Evolutionary conservation across 2,329 filamentous ascomycete genomes (phyloP), one percentile per base, ranked within the genome.

Genomic region (Setomelanomma holmii): DNA sequence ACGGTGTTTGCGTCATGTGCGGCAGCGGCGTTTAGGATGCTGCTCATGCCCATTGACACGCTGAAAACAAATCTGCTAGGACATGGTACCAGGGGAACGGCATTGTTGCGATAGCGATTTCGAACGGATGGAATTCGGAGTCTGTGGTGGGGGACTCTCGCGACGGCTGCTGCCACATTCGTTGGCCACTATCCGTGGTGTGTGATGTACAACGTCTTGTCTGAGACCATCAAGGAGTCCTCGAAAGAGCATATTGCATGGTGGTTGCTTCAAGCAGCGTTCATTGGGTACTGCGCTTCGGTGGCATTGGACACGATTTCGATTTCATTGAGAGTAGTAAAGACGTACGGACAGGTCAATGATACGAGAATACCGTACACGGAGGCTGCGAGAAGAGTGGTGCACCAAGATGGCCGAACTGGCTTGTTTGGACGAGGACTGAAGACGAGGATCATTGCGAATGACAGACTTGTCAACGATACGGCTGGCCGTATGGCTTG

Each of bases 171-270:
- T 20, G 67, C 67, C 2, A 69, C 67, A 0, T 69, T 69, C 24
- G 64, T 68, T 0, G 67, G 67, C 4, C 66, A 69, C 16, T 69
- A 69, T 43, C 67, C 67, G 5, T 69, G 67, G 67, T 69, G 68
- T 34, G 65, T 64, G 1, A 58, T 55, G 1, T 69, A 68, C 44
- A 68, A 68, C 33, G 57, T 66, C 20, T 55, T 69, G 0, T 69
- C 67, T 0, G 63, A 65, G 8, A 46, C 51, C 1, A 62, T 68
- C 5, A 45, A 33, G 10, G 64, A 67, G 45, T 64, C 67, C 4
- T 46, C 60, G 0, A 63, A 51, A n/a, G 45, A 62, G 3, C 50
- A 67, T 16, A 56, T 68, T 12, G 44, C 59, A 0, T 54, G 56
- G 34, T 69, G 67, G 67, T 49, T 69, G 2, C 56, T 69, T 1